Evolutionary conservation across 1,139 yeast species (phyloP), one percentile per base, ranked within the genome.

Genomic region (Candida smagusa): DNA sequence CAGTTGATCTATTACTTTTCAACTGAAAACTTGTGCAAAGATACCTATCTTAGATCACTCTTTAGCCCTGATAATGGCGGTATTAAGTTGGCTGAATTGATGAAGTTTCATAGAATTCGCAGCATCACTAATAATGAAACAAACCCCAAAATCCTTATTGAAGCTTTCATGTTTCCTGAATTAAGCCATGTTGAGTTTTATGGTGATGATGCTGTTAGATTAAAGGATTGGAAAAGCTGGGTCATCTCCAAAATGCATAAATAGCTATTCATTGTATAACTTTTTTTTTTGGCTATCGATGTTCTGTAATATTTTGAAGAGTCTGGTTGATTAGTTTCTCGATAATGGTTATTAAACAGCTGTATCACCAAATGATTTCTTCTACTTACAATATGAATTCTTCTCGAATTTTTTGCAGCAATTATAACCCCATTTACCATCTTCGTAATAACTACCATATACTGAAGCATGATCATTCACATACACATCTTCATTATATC

Each of bases 401-500:
- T 32, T 34, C 3, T 13, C 33, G 7, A 39, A 35, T 31, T 61
- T 59, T 37, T 63, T 61, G 41, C 80, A 74, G 46, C 80, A 74
- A 6, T 48, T 46, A 44, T 60, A 74, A 3, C 80, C 80, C 80
- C 80, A 74, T 38, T 55, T 51, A 2, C 74, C 75, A 26, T 64
- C 56, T n/a, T 50, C 39, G 59, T 71, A 74, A 49, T 61, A 73
- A 12, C 78, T 71, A 0, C 80, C 80, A 67, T 68, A 74, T 0
- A 72, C 67, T 6, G 63, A 50, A 1, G 63, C 49, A 43, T 74
- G 80, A 41, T 67, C 65, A 6, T 65, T 62, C 1, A 56, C 55
- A 41, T 47, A 53, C 1, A 57, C 51, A 43, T 72, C 76, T 44
- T 73, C 78, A 0, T 42, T 44, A 42, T 68, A 72, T 33, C 45